Base-by-base conservation (phyloP, 2,329 filamentous ascomycete species). In the Hirsutella rhossiliensis region DNA sequence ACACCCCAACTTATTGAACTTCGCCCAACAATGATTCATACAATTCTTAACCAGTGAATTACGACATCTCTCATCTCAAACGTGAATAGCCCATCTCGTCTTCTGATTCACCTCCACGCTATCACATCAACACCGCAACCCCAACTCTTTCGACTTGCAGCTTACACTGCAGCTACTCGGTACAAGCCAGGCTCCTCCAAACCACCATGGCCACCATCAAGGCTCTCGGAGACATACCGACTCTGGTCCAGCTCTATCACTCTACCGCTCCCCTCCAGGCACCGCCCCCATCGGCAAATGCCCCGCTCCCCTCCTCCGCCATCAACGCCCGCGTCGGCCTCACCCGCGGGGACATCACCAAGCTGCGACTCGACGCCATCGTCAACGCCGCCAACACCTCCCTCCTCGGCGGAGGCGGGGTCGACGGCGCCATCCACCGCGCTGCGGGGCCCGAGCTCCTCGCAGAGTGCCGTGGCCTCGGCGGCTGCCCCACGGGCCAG, bases 311-410 rank as follows among this genome's bases (percentile, higher is more conserved):
- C 5, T 76, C 73, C n/a, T 60, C 71, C 45, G 53, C 62, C 11
- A 67, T 84, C 64, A 94, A 94, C 66, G 65, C 77, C 57, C 80
- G 76, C 50, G 72, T 96, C 54, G 77, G 76, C 39, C 66, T 90
- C 32, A 72, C 87, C 51, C 75, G 77, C 45, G 77, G 78, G 52
- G 87, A 95, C 61, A 94, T 97, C 62, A 96, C 89, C 13, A 79
- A 71, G 13, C 76, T 97, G 4, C 61, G 72, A 29, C 73, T 88
- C 39, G 86, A 88, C 56, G 83, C 84, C 50, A 92, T 96, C 53
- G 89, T 97, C 61, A 97, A 97, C 61, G 90, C 92, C 1, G 90
- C 92, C 38, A 97, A 97, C 62, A 65, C 64, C 11, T 74, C 73
- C 2, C 76, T 97, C 1, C 72, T 84, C 0, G 88, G 89, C 44